Evolutionary conservation across 2,329 filamentous ascomycete species (phyloP).

Genomic region (Diaporthe sp.): DNA sequence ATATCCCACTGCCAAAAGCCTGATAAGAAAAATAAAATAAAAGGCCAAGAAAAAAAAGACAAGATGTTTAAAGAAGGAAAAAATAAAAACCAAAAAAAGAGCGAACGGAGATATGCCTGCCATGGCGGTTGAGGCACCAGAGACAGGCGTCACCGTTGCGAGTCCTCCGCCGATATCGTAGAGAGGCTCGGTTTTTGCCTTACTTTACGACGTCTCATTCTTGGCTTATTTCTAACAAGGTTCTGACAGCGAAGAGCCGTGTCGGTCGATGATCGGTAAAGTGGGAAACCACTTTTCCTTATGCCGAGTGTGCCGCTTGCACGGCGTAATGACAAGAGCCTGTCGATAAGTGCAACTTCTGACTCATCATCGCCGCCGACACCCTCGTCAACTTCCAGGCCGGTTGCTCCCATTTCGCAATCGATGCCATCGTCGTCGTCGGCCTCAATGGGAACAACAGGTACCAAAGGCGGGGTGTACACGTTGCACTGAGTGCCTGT

Average conservation of each 20-base stretch:
- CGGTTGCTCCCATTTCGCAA: slow-evolving; percentile 23
- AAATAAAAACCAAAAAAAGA: background rate
- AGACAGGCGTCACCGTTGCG: background rate
- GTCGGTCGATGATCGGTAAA: slow-evolving; percentile 48
- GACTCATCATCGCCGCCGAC: slow-evolving; percentile 37
- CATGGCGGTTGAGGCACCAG: background rate
- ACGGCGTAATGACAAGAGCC: slow-evolving; percentile 43
- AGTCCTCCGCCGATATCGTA: slow-evolving; percentile 15
- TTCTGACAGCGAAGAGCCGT: slow-evolving; percentile 50
- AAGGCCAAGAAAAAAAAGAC: background rate
- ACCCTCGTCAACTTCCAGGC: slow-evolving; percentile 44
- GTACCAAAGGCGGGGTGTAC: slow-evolving; percentile 21
- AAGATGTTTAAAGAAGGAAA: background rate
- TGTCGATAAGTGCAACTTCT: slow-evolving; percentile 40
- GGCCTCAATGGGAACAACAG: slow-evolving; percentile 37
- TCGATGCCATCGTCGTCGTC: slow-evolving; percentile 38
- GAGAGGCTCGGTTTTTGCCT: slow-evolving; percentile 41
- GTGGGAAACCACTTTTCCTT: slow-evolving; percentile 45
- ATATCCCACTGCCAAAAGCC: slow-evolving; percentile 22
- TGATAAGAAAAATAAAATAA: no score
- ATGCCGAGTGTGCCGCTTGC: slow-evolving; percentile 43
- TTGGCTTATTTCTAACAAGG: slow-evolving; percentile 50
- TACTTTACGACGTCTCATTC: slow-evolving; percentile 50
- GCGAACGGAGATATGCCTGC: background rate
- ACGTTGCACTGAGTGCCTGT: slow-evolving; percentile 40